Evolutionary conservation across 1,139 yeast genomes (phyloP), one percentile per base, ranked within the genome.

Genomic region (Lodderomyces theae): DNA sequence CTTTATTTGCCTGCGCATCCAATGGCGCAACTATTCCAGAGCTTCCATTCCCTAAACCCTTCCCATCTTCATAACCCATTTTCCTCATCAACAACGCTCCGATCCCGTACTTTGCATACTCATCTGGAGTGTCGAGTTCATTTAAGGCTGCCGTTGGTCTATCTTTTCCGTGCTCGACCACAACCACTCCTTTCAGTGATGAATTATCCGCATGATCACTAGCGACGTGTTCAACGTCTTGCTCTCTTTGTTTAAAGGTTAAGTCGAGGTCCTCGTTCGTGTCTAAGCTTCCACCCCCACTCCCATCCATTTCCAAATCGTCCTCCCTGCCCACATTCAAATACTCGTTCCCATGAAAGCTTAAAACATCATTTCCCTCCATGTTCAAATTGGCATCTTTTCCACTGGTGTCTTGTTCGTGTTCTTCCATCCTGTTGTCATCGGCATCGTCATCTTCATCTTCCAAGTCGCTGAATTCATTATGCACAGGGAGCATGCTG

Each of bases 1-100:
- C 94, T 3, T 64, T 33, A 77, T 57, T 45, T 75, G 15, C 18
- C 11, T n/a, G 72, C 8, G 88, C 84, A 46, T 84, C 83, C 9
- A 92, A 81, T 0, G 97, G 97, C 15, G 75, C 77, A 0, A 77
- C 74, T 2, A 88, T 87, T 31, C 98, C 98, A 39, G 73, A 72
- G 1, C 82, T 80, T 17, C 71, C 63, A 4, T 66, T 63, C 0
- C 98, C 98, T 17, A 92, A 72, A 0, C 97, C 97, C 48, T 76
- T 69, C 0, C 98, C 98, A 34, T 77, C 77, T 12, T 73, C 72
- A 58, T 88, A 90, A 0, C 98, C 98, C 97, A 92, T 90, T 51
- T 80, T 76, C 54, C 80, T 72, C 69, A 92, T 61, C 39, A 92
- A 66, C 40, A 75, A 66, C 2, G 96, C 96, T 26, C 97, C 98